Evolutionary conservation across 2,329 filamentous ascomycete genomes (phyloP), one percentile per base, ranked within the genome.

Genomic region (Ophiosphaerella herpotricha): DNA sequence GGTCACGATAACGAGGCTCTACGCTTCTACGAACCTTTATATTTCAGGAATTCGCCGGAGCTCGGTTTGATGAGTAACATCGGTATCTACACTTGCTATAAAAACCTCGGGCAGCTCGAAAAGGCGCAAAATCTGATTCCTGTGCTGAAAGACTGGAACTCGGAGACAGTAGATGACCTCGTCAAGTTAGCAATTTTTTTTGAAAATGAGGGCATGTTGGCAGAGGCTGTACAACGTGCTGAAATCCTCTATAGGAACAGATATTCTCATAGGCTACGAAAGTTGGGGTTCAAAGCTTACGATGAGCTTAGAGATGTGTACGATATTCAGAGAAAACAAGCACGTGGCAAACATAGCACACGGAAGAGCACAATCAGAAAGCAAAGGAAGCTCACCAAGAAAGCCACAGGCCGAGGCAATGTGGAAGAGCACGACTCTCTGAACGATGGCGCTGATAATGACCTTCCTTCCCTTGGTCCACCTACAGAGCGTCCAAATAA

Each of bases 141-240:
- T 21, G 84, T 84, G 2, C 85, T 92, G 9, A 85, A 91, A 33
- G 84, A 90, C 43, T 81, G 85, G 51, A 88, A 95, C 55, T 78
- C 85, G 38, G 79, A 84, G 35, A 86, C 88, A 50, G 85, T 93
- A 40, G 87, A 91, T 54, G 89, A 90, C 34, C 86, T 90, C 34
- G 85, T 89, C 26, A 85, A 90, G 61, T 79, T 97, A 8, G 90
- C 90, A 11, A 91, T 89, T 63, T 84, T 97, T 71, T 96, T 95
- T 65, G 90, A 95, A 68, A 68, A 70, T 53, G 56, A 85, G 82
- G 55, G 82, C 82, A 38, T 86, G 86, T 55, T 84, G 87, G 74
- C 85, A 83, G 67, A 68, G 40, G 68, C 70, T 32, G 59, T 63
- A 49, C 54, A 64, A 34, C 63, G 67, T 43, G 70, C 60, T 18